phyloP scores from a whole-genome alignment of 148 eudicot species.

The Rhododendron mucronatum region DNA sequence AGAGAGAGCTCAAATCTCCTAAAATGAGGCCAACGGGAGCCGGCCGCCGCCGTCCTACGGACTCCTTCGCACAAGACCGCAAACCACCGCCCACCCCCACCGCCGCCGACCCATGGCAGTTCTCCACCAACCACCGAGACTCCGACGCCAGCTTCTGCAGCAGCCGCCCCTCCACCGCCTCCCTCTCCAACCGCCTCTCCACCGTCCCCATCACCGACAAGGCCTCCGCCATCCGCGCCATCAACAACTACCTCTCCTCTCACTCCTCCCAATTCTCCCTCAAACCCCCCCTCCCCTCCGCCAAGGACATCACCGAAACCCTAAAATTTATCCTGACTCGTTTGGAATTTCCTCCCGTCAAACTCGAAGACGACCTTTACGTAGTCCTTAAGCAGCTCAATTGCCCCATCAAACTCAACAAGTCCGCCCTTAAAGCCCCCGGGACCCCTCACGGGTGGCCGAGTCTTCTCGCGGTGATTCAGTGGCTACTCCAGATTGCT shows the following conservation, averaged over 20 bases:
- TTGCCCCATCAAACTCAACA: slow-evolving; percentile 69
- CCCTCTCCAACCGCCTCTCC: slow-evolving; percentile 67
- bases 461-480: slow-evolving; percentile 48
- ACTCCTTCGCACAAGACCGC: slow-evolving; percentile 19
- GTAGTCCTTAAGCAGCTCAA: slow-evolving; percentile 39
- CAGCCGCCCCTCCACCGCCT: slow-evolving; percentile 62
- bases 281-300: slow-evolving; percentile 62
- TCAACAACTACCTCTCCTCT: slow-evolving; percentile 59
- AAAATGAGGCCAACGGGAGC: slow-evolving; percentile 31
- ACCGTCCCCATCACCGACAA: slow-evolving; percentile 41
- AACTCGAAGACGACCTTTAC: slow-evolving; percentile 62
- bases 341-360: slow-evolving; percentile 30
- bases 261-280: slow-evolving; percentile 40
- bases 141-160: slow-evolving; percentile 79
- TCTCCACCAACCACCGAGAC: slow-evolving; percentile 28
- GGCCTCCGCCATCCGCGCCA: slow-evolving; percentile 46
- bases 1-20: background rate
- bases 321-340: slow-evolving; percentile 48
- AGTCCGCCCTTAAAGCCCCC: slow-evolving; percentile 71
- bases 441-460: slow-evolving; percentile 90
- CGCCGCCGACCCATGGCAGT: slow-evolving; percentile 28
- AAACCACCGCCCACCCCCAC: slow-evolving; percentile 37
- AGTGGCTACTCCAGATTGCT: slow-evolving; percentile 75
- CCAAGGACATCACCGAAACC: slow-evolving; percentile 54
- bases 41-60: slow-evolving; percentile 31